A percentile compares a stretch with the other conserved stretches of the same genome.
These are phyloP conservation scores for Fomes fomentarius DNA, from an alignment of 1,284 basidiomycete genomes.

Conservation along the genomic window DNA sequence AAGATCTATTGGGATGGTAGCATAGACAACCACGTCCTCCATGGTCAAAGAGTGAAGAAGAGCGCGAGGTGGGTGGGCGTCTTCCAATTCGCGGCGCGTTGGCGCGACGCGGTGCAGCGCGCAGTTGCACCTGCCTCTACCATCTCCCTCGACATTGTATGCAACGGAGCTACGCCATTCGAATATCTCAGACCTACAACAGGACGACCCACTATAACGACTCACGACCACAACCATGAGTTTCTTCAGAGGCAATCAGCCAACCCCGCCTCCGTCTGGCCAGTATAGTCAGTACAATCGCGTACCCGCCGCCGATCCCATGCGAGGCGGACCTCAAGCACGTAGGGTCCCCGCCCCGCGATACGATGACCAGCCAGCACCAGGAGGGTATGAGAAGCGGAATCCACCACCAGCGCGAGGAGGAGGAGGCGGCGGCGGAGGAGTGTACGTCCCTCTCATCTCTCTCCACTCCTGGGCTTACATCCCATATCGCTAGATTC, in stretches of 20 bases:
- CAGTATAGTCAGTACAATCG: constrained; percentile 5
- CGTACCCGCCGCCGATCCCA: constrained; percentile 11
- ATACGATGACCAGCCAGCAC: neutral
- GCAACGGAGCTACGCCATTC: neutral
- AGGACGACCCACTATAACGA: neutral
- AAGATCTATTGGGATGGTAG: too few species aligned
- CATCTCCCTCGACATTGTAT: neutral
- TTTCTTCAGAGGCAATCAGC: constrained; percentile 13
- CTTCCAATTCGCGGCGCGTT: too few species aligned
- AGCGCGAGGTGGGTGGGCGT: too few species aligned
- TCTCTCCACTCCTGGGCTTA: neutral
- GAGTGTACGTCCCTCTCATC: constrained; percentile 37
- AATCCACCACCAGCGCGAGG: neutral
- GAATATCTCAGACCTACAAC: neutral
- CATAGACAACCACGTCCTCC: too few species aligned
- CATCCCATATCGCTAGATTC: constrained; percentile 44
- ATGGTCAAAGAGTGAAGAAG: too few species aligned
- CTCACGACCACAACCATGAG: constrained; percentile 1
- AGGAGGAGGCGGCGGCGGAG: constrained; percentile 65
- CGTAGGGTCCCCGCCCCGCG: constrained; percentile 3
- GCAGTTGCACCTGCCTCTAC: too few species aligned
- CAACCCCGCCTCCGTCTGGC: neutral
- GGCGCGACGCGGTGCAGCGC: too few species aligned
- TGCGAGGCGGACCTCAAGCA: constrained; percentile 11
- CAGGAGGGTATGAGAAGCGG: constrained; percentile 8